These are phyloP conservation scores for Candida patagonica DNA, from an alignment of 805 yeast species.

Conservation along the genomic window DNA sequence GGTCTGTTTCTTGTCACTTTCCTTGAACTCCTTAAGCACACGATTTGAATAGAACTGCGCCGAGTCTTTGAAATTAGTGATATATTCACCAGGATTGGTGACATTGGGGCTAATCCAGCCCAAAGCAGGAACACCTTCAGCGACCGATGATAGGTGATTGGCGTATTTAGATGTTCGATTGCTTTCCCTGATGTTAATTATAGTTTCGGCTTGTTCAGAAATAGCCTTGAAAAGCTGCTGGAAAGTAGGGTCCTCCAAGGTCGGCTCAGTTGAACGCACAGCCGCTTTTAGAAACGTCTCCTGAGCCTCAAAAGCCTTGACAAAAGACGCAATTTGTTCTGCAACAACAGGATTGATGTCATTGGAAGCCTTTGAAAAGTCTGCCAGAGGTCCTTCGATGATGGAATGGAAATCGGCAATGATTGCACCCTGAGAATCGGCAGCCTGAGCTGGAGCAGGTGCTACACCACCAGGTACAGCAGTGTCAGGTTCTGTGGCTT, in stretches of 20 bases:
- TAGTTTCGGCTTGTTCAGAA: constrained; percentile 47
- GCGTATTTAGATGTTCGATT: constrained; percentile 58
- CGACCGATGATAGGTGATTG: constrained; percentile 70
- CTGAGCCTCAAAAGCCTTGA: constrained; percentile 50
- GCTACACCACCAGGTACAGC: constrained; percentile 16
- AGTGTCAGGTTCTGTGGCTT: constrained; percentile 16
- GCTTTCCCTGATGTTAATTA: constrained; percentile 60
- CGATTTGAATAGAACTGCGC: constrained; percentile 93
- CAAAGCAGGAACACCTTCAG: constrained; percentile 82
- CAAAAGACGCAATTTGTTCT: constrained; percentile 31
- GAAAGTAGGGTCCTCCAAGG: constrained; percentile 42
- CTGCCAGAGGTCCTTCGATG: constrained; percentile 43
- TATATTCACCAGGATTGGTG: constrained; percentile 64
- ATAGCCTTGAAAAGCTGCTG: constrained; percentile 58
- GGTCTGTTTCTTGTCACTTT: constrained; percentile 53
- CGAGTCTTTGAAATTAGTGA: constrained; percentile 80
- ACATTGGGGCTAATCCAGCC: constrained; percentile 75
- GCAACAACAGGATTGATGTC: constrained; percentile 49
- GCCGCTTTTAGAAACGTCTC: constrained; percentile 52
- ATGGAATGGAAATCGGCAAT: constrained; percentile 32
- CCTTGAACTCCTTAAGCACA: constrained; percentile 75
- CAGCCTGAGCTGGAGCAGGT: constrained; percentile 10
- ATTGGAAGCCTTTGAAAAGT: constrained; percentile 47
- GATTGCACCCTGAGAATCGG: constrained; percentile 13
- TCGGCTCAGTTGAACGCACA: constrained; percentile 56